Percentiles rank a stretch among this genome's conserved stretches.
Evolutionary conservation across 2,329 filamentous ascomycete species (phyloP).

Genomic region (Pseudonectria foliicola): DNA sequence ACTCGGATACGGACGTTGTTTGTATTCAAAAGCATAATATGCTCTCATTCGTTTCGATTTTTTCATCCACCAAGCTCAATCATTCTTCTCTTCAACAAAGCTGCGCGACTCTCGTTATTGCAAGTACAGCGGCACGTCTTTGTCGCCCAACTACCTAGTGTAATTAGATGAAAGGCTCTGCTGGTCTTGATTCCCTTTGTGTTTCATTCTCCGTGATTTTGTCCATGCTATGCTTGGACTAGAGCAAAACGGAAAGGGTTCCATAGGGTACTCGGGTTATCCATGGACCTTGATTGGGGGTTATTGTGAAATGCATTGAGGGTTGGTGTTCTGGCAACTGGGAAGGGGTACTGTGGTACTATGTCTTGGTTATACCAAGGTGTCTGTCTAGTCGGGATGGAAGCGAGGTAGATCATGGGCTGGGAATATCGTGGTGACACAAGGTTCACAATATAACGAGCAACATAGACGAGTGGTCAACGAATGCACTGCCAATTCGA

Average conservation of each 20-base stretch:
- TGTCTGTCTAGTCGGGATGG: no score
- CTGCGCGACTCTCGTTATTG: constrained; percentile 16
- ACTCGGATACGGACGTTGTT: constrained; percentile 6
- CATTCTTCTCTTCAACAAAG: constrained; percentile 10
- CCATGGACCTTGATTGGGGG: no score
- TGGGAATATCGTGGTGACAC: no score
- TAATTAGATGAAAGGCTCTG: constrained; percentile 21
- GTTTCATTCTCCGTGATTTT: constrained; percentile 12
- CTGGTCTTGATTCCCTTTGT: constrained; percentile 11
- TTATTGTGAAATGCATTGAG: no score
- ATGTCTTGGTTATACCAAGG: no score
- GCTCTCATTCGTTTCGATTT: constrained; percentile 15
- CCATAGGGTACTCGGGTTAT: constrained; percentile 5
- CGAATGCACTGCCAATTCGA: no score
- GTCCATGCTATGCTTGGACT: constrained; percentile 16
- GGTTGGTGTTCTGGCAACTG: no score
- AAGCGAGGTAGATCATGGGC: no score
- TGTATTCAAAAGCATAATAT: constrained; percentile 13
- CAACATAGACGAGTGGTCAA: no score
- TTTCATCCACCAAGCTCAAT: constrained; percentile 14
- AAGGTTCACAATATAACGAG: no score
- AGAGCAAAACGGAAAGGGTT: constrained; percentile 17
- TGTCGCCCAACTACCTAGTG: constrained; percentile 14
- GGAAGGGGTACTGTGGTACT: no score
- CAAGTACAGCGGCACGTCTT: constrained; percentile 17